Conservation (phyloP, 1,284 basidiomycete genomes). For the Leccinum pachyderme region DNA sequence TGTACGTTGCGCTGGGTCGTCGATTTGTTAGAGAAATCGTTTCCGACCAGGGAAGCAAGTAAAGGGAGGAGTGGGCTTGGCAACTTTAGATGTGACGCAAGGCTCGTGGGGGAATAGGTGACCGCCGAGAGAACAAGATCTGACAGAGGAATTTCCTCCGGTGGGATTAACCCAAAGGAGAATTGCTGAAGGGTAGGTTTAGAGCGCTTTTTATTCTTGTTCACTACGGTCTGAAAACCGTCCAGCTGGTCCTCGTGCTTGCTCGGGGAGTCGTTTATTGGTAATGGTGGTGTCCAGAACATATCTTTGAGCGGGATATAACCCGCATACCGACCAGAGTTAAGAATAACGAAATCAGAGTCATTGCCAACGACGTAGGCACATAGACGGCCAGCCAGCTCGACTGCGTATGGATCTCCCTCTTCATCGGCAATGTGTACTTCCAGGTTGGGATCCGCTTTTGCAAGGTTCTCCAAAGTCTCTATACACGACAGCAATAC, state of each 20-base stretch:
- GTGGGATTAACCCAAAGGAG: constrained; percentile 56
- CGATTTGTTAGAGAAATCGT: constrained; percentile 69
- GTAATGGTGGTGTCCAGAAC: constrained; percentile 53
- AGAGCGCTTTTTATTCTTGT: constrained; percentile 44
- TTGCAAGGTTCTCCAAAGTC: constrained; percentile 48
- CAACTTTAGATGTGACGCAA: constrained; percentile 67
- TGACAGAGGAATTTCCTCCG: constrained; percentile 34
- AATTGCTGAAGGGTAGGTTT: constrained; percentile 27
- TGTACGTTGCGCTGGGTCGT: constrained; percentile 50
- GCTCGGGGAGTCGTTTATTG: constrained; percentile 25
- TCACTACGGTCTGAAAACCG: constrained; percentile 62
- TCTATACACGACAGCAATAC: constrained; percentile 60
- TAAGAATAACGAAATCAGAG: constrained; percentile 81
- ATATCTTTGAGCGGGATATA: constrained; percentile 83
- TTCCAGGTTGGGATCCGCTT: constrained; percentile 40
- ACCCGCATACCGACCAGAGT: constrained; percentile 69
- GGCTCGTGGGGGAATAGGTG: constrained; percentile 59
- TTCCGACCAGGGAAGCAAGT: constrained; percentile 83
- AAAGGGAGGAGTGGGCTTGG: constrained; percentile 76
- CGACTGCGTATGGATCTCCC: constrained; percentile 84
- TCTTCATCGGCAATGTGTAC: constrained; percentile 81
- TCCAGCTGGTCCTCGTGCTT: constrained; percentile 41
- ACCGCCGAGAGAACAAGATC: constrained; percentile 53
- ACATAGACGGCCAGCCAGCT: constrained; percentile 70
- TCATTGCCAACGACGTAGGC: constrained; percentile 80